Conservation (phyloP, 495 filamentous ascomycete species). For the Penicillium cinerascens region DNA sequence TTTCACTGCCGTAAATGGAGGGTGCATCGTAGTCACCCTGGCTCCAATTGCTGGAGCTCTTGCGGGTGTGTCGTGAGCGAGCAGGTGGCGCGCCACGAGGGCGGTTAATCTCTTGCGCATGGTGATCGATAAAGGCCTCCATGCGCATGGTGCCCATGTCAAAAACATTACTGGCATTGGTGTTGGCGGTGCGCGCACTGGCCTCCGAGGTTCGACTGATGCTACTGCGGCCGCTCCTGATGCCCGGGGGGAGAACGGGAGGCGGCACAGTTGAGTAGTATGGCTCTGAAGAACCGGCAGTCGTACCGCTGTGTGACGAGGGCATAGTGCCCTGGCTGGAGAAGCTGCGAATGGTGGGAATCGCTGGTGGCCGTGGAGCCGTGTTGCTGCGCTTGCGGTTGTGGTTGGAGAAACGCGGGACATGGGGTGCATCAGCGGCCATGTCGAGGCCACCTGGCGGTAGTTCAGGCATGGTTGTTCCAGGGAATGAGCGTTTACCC, state of each 20-base stretch:
- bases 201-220: slow-evolving; percentile 45
- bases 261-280: slow-evolving; percentile 31
- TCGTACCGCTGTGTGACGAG: slow-evolving; percentile 36
- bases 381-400: slow-evolving; percentile 84
- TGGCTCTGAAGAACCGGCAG: slow-evolving; percentile 57
- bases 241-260: slow-evolving; percentile 15
- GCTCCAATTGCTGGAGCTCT: slow-evolving; percentile 39
- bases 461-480: slow-evolving; percentile 33
- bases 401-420: slow-evolving; percentile 74
- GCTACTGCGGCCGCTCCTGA: slow-evolving; percentile 40
- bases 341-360: slow-evolving; percentile 62
- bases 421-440: slow-evolving; percentile 72
- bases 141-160: slow-evolving; percentile 88
- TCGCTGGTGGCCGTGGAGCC: slow-evolving; percentile 63
- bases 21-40: slow-evolving; percentile 31
- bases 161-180: slow-evolving; percentile 43
- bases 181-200: slow-evolving; percentile 29
- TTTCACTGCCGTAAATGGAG: slow-evolving; percentile 30
- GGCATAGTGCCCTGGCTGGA: slow-evolving; percentile 56
- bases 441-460: slow-evolving; percentile 28
- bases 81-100: slow-evolving; percentile 12
- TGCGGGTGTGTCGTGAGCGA: slow-evolving; percentile 28
- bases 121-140: slow-evolving; percentile 75
- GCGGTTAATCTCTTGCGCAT: slow-evolving; percentile 33
- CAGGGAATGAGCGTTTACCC: slow-evolving; percentile 38